Evolutionary conservation across 352 stramenopile genomes (phyloP), one percentile per base, ranked within the genome.

Genomic region (Globisporangium recalcitrans): DNA sequence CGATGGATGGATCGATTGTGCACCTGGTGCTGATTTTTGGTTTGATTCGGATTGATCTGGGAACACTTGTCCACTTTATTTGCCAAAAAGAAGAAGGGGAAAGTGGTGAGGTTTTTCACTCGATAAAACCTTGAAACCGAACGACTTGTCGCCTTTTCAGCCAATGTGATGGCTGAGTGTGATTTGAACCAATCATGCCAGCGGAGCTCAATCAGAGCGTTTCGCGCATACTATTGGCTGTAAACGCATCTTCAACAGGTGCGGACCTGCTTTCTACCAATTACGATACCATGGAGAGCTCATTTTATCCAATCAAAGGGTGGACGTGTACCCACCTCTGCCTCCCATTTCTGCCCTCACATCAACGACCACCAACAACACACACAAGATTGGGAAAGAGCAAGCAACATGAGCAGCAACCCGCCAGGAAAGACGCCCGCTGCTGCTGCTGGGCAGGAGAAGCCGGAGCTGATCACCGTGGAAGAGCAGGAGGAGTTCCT

Each of bases 401-500:
- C 27, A 19, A 27, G 21, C 13, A 26, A 32, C 10, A 32, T 26
- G 1, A 64, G 58, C 34, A 58, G 38, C 58, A 31, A 9, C 1
- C 8, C 46, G 13, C 46, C 57, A 13, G 19, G 19, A 9, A 29
- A 40, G 16, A 19, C 40, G 55, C 38, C 46, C 19, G n/a, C n/a
- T n/a, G n/a, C n/a, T n/a, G 10, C 47, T 21, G 7, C 42, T 8
- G 60, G 44, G 36, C 54, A 49, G 48, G 40, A 53, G 38, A 69
- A 71, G 63, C 51, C 60, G 11, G 70, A 86, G 62, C 69, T 77
- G 54, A 75, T 76, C 65, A 65, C 64, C 0, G 71, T 82, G 3
- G 74, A 85, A 56, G 78, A 90, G 64, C 78, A 89, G 58, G 75
- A 89, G 64, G 82, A 90, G 61, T 90, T 92, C 59, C 60, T 88